Evolutionary conservation across 108 stramenopile genomes (phyloP), one percentile per base, ranked within the genome.

Genomic region (Licmophora abbreviata): DNA sequence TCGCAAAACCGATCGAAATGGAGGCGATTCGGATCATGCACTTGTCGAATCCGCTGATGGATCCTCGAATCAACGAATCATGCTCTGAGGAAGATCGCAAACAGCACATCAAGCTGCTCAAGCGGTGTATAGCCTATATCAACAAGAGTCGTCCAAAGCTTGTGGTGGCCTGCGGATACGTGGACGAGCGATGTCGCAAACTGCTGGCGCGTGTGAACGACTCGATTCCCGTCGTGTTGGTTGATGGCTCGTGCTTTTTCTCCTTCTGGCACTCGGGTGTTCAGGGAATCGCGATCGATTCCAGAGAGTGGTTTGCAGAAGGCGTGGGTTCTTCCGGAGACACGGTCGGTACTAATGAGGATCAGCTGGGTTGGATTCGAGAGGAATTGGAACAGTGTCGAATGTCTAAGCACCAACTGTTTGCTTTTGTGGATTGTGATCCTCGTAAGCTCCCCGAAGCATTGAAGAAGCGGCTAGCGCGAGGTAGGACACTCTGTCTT

Each of bases 311-410:
- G 36, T 12, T 71, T 73, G 58, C 7, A 28, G 5, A 15, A 44
- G 45, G 42, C n/a, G 27, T 11, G 10, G 10, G 3, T 17, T 24
- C 50, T 44, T 15, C 12, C 14, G 4, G 12, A 25, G 40, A 56
- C 8, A 2, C 51, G 38, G 20, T 51, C 14, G 26, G 22, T 51
- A 10, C 14, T 2, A 21, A 48, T 36, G 24, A 10, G n/a, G 41
- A 50, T 36, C 28, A 59, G 28, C 21, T 49, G 3, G 49, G 52
- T 17, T 90, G 88, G 83, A 42, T 85, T 15, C 61, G 73, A 3
- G 80, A 85, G 61, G 79, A 90, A 60, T 64, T 85, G 50, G 88
- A 90, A 51, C 83, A 83, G 48, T 71, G 72, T 41, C 81, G 82
- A 30, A 83, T 76, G 62, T 65, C 81, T 22, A 79, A 83, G 43